Evolutionary conservation across 73 alveolate species (phyloP).

Genomic region (Paramecium sexaurelia): DNA sequence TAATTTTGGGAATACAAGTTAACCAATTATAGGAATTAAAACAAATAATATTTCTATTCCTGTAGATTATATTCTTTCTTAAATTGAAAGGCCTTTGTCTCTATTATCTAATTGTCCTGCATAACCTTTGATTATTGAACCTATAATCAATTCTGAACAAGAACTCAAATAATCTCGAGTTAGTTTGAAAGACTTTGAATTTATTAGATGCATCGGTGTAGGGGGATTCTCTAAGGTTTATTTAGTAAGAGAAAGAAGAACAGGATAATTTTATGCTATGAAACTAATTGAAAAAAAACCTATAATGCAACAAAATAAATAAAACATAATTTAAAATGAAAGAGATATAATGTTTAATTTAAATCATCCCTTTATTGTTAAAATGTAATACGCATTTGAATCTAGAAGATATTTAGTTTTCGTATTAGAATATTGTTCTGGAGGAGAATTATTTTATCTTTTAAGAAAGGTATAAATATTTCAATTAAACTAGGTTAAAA

Average conservation of each 20-base stretch:
- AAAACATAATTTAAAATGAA: slow-evolving; percentile 73
- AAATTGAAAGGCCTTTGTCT: neutral
- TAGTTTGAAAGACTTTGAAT: slow-evolving; percentile 39
- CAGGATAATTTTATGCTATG: slow-evolving; percentile 54
- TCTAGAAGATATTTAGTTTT: slow-evolving; percentile 82
- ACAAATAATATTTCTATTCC: slow-evolving; percentile 15
- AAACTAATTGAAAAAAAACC: slow-evolving; percentile 49
- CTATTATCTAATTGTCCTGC: neutral
- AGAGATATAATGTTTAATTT: slow-evolving; percentile 84
- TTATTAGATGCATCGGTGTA: slow-evolving; percentile 52
- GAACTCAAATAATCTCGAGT: neutral
- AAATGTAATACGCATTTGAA: slow-evolving; percentile 89
- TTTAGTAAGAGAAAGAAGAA: slow-evolving; percentile 27
- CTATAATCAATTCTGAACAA: neutral
- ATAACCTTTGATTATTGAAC: slow-evolving; percentile 37
- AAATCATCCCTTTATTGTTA: slow-evolving; percentile 86
- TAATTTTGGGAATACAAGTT: neutral
- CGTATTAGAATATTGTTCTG: slow-evolving; percentile 89
- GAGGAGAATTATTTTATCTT: slow-evolving; percentile 72
- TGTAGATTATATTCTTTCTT: slow-evolving; percentile 33
- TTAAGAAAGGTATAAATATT: slow-evolving; percentile 66
- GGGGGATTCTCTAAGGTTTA: slow-evolving; percentile 61
- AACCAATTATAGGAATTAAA: slow-evolving; percentile 4
- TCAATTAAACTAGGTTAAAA: slow-evolving; percentile 10
- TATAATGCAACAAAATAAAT: neutral